Evolutionary conservation across 2,329 filamentous ascomycete species (phyloP).

Genomic region (Fusarium torulosum): DNA sequence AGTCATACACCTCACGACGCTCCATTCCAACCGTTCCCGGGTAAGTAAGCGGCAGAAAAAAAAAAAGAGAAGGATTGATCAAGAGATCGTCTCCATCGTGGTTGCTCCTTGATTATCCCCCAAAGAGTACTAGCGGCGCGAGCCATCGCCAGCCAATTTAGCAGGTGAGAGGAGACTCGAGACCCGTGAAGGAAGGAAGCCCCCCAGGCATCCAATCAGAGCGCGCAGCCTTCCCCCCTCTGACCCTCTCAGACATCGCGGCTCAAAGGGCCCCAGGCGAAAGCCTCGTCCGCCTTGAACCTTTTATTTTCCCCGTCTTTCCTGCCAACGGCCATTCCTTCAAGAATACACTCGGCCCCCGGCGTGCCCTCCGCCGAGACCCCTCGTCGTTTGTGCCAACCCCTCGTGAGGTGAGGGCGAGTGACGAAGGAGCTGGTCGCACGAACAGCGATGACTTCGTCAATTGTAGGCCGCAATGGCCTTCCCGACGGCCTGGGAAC

Average conservation of each 20-base stretch:
- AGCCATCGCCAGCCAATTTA: slow-evolving; percentile 37
- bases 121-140: slow-evolving; percentile 35
- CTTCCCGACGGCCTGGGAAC: slow-evolving; percentile 39
- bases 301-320: slow-evolving; percentile 47
- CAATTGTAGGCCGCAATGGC: slow-evolving; percentile 58
- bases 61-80: neutral
- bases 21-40: neutral
- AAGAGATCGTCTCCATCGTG: slow-evolving; percentile 19
- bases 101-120: slow-evolving; percentile 25
- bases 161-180: slow-evolving; percentile 41
- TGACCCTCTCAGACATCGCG: slow-evolving; percentile 48
- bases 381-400: slow-evolving; percentile 37
- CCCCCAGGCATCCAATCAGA: slow-evolving; percentile 42
- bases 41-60: slow-evolving; percentile 5
- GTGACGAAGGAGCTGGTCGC: slow-evolving; percentile 68
- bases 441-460: slow-evolving; percentile 72
- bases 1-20: neutral
- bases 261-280: slow-evolving; percentile 46
- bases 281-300: slow-evolving; percentile 48
- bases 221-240: slow-evolving; percentile 36
- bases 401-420: slow-evolving; percentile 44
- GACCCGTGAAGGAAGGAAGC: slow-evolving; percentile 32
- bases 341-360: slow-evolving; percentile 31
- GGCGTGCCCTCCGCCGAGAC: slow-evolving; percentile 39
- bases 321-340: slow-evolving; percentile 36